phyloP scores from a whole-genome alignment of 23 red algal genomes.

The Gracilaria caudata region DNA sequence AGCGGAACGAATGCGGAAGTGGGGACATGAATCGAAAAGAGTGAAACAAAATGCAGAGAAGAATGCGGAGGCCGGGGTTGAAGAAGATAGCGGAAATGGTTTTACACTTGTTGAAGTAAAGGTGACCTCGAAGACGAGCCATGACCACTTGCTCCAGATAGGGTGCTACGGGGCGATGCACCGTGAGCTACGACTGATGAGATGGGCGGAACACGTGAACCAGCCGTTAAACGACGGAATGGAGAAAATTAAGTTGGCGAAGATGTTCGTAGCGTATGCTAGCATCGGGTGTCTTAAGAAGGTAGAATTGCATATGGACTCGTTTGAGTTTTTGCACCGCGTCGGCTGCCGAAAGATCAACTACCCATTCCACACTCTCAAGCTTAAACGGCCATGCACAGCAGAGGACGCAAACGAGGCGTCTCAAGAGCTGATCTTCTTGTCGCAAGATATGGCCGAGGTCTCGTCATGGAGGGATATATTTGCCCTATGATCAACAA shows the following conservation, averaged over 20 bases:
- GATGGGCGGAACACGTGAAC: background rate
- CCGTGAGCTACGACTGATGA: background rate
- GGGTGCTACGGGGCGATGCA: constrained; percentile 22
- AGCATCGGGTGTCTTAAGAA: background rate
- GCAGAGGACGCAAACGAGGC: background rate
- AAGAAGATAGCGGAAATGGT: background rate
- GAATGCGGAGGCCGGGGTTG: background rate
- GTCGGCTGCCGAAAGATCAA: constrained; percentile 27
- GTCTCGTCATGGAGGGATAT: too few relatives aligned
- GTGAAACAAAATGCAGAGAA: background rate
- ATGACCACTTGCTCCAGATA: constrained; percentile 9
- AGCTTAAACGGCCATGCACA: background rate
- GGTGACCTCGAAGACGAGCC: background rate
- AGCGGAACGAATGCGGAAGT: background rate
- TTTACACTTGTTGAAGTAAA: constrained; percentile 19
- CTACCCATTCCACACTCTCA: background rate
- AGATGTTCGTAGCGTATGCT: constrained; percentile 6
- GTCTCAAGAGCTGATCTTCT: background rate
- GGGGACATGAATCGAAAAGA: background rate
- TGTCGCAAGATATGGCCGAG: background rate
- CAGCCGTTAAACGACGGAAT: background rate
- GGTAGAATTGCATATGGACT: constrained; percentile 4
- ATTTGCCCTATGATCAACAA: too few relatives aligned
- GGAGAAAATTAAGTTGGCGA: background rate
- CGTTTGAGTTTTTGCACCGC: constrained; percentile 34